Evolutionary conservation across 805 yeast genomes (phyloP), one percentile per base, ranked within the genome.

Genomic region (Candida mattraensis): DNA sequence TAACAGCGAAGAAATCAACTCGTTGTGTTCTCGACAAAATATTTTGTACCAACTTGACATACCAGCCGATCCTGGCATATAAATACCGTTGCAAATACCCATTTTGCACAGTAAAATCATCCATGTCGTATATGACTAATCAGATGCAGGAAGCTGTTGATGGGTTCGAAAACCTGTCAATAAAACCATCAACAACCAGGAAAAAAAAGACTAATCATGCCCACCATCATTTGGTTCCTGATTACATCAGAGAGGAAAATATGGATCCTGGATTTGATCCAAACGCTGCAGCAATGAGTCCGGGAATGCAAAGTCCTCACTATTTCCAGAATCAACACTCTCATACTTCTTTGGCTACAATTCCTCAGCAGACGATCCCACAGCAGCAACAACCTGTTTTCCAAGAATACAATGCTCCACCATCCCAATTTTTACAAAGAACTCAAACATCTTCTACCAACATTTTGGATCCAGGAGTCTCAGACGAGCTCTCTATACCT

Each of bases 401-500:
- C n/a, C 10, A 28, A 5, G 27, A 23, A 27, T n/a, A 12, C n/a
- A n/a, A n/a, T 15, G 6, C 22, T 11, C 7, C 7, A 20, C 23
- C 11, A 20, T 20, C 23, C 11, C 7, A 30, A n/a, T n/a, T n/a
- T n/a, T n/a, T n/a, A 14, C 24, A 22, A 17, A n/a, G 18, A 21
- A 12, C 17, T 9, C 25, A 23, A 18, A n/a, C 23, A 16, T 14
- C 37, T 7, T n/a, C 42, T 14, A 13, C 30, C 14, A 36, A 28
- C 33, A 38, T 23, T 3, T n/a, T 33, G n/a, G 49, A 37, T 17
- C 27, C 33, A 8, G 25, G 29, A 14, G 28, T 22, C n/a, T 30
- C 44, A 3, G 56, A 50, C 20, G 49, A 46, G n/a, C 62, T 70
- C n/a, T 60, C 69, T 3, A 58, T 68, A 22, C 65, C 66, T 3